Base-by-base conservation (phyloP, 2,329 filamentous ascomycete genomes). In the Alternaria sp. region DNA sequence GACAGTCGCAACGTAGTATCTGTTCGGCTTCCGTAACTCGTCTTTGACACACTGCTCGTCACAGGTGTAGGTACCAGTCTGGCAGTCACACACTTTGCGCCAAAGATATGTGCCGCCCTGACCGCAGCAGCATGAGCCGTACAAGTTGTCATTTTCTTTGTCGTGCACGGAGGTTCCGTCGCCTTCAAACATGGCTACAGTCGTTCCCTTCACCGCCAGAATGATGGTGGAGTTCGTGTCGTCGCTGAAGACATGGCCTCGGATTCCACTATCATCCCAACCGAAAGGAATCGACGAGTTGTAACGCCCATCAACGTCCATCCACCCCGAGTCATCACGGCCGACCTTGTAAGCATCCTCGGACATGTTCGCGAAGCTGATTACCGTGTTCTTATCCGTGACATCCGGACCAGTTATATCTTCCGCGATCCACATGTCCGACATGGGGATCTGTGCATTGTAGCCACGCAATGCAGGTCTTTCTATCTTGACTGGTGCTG, bases 111-210 rank as follows among this genome's bases (percentile, higher is more conserved):
- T 61, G 10, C 74, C 74, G 7, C 72, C 72, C 41, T 77, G 74
- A 17, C 69, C 74, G 46, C 74, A 77, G 49, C 74, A 77, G 45
- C 74, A 77, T 6, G 72, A 75, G 0, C 73, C 74, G 45, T 72
- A 75, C 1, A 77, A 58, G 24, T 77, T 77, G 61, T 77, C 74
- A 48, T 77, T 77, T 8, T 76, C 74, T 48, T 77, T 77, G 53
- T 77, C 74, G 41, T 72, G 69, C 2, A 69, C 69, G 3, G 72
- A 75, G 1, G 74, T 77, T 7, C 74, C 74, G 31, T 76, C 74
- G 14, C 73, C 72, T 49, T 75, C 74, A 45, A 75, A 77, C 67
- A 77, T 71, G 40, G 73, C 68, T 5, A 76, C 70, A 9, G 72
- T 72, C 14, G 74, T 77, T 37, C 74, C 74, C 55, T 77, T 77